Evolutionary conservation across 768 basidiomycete species (phyloP).

Genomic region (Rhodotorula babjevae): DNA sequence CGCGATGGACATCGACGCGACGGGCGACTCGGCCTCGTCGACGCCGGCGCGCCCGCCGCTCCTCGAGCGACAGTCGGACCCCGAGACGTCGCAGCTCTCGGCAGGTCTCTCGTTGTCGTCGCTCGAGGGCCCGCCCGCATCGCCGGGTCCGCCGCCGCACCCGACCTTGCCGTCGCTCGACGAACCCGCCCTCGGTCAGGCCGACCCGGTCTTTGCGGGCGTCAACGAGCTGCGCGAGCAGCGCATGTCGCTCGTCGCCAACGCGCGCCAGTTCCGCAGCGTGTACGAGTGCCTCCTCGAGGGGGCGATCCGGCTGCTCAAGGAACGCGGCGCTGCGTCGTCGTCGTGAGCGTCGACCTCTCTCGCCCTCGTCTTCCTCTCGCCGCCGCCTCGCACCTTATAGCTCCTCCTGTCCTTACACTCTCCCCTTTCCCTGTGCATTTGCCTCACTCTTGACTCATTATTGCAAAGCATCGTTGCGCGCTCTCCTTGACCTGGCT

Average conservation of each 20-base stretch:
- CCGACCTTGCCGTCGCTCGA: background rate
- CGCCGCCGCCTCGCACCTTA: too few species aligned
- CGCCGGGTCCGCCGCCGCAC: background rate
- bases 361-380: too few species aligned
- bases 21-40: background rate
- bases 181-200: conserved; percentile 54
- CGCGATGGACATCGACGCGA: conserved; percentile 28
- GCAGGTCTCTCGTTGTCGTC: conserved; percentile 24
- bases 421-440: background rate
- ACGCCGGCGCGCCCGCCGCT: background rate
- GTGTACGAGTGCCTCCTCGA: conserved; percentile 32
- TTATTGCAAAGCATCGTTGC: background rate
- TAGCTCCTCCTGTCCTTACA: too few species aligned
- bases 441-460: background rate
- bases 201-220: conserved; percentile 71
- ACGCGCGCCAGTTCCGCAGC: conserved; percentile 87
- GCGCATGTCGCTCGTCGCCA: conserved; percentile 94
- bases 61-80: background rate
- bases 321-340: too few species aligned
- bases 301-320: background rate
- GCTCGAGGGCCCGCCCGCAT: conserved; percentile 2
- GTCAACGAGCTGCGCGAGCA: conserved; percentile 93
- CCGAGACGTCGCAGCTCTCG: conserved; percentile 24
- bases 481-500: background rate
- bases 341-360: too few species aligned